Base-by-base conservation (phyloP, 2,329 filamentous ascomycete species). In the Akanthomyces uredinophilus region DNA sequence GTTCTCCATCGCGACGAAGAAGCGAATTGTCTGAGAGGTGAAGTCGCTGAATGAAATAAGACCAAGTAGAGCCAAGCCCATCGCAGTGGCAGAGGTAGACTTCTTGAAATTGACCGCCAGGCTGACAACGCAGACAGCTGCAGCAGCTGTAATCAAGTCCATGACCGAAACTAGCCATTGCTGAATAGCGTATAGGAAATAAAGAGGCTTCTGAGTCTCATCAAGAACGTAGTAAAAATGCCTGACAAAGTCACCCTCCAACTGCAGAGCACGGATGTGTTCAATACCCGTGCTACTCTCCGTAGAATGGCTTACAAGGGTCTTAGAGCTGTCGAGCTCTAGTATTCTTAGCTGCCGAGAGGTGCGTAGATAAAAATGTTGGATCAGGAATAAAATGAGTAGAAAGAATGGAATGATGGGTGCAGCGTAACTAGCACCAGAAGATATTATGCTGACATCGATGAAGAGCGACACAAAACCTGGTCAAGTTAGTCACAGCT, bases 261-360 rank as follows among this genome's bases (percentile, higher is more conserved):
- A 86, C 3, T 78, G 77, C 61, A 84, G 84, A 1, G 82, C 81
- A 18, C 83, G 76, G 49, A 84, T 79, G 0, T 79, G 82, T 0
- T 73, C 65, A 1, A 83, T 64, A 0, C 81, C 81, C 13, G 73
- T 71, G 0, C 80, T 64, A 4, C 77, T 78, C 63, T 83, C 82
- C 20, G 75, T 70, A 24, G 77, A 73, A 32, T 70, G 68, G 0
- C 69, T 70, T 51, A 74, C 75, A 1, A 77, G 65, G 2, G 70
- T 72, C 4, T 68, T 68, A 54, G 71, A 73, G 1, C 70, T 68
- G 60, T 77, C 73, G 1, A 77, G 67, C 29, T 77, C 74, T 7
- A 77, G 60, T 3, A 73, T 56, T 8, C 75, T 68, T 1, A 77
- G 52, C 64, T 77, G 75, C 3, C 75, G 65, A 1, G 74, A 76